Evolutionary conservation across 2,329 filamentous ascomycete genomes (phyloP), one percentile per base, ranked within the genome.

Genomic region (Colletotrichum chlorophyti): DNA sequence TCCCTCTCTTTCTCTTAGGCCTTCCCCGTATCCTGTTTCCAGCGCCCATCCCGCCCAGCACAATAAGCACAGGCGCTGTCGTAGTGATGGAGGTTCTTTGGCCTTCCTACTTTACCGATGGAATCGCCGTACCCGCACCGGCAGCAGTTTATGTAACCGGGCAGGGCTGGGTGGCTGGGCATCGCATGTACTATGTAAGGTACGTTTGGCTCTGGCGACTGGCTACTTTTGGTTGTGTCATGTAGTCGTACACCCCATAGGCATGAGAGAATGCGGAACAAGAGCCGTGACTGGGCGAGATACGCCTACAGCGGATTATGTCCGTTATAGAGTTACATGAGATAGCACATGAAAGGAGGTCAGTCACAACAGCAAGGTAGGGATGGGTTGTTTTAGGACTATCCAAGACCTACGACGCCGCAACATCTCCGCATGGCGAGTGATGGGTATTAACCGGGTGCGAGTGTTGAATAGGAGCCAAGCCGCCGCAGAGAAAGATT

Each of bases 291-390:
- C 31, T 21, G 45, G n/a, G 19, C 19, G 23, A 37, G 32, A 19
- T 48, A 15, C 23, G 23, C 37, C 32, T 31, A 27, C 19, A 32
- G 27, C 45, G 45, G 45, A 48, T 15, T 21, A 37, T 35, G 34
- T 58, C 54, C 54, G 54, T 53, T 47, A 48, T 58, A 50, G 50
- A 53, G 53, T 40, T n/a, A n/a, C n/a, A n/a, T n/a, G n/a, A n/a
- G n/a, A n/a, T 15, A 23, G 7, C 27, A 37, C 34, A 19, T 9
- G 19, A 10, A 9, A 34, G 15, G 29, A 38, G 12, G n/a, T 42
- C 34, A 42, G 54, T 53, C 49, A 48, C 42, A 29, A 19, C 31
- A 48, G 42, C 41, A 21, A 15, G 47, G 42, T 43, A 31, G 42
- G 54, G 49, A 53, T 58, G 21, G n/a, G n/a, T 23, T 53, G 42